phyloP scores from a whole-genome alignment of 306 rosid species.

The Cicer judaicum region DNA sequence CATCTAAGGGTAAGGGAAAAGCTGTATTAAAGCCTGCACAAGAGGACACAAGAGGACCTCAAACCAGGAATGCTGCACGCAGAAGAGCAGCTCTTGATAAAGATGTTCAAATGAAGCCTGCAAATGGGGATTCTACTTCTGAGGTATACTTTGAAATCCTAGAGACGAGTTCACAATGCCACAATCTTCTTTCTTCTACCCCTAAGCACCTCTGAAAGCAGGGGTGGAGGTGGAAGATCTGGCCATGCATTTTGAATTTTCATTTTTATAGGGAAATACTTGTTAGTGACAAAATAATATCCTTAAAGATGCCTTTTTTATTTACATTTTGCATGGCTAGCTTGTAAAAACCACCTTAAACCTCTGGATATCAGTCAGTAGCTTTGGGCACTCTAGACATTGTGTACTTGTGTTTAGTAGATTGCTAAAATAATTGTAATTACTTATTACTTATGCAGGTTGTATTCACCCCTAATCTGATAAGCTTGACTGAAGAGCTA shows the following conservation, averaged over 20 bases:
- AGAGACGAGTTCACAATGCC: conserved; percentile 1
- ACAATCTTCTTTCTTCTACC: background rate
- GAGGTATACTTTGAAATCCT: conserved; percentile 67
- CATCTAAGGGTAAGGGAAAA: conserved; percentile 95
- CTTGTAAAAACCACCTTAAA: background rate
- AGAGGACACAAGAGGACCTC: conserved; percentile 88
- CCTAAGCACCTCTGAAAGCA: background rate
- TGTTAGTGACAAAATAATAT: conserved; percentile 5
- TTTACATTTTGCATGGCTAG: conserved; percentile 12
- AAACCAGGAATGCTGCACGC: conserved; percentile 92
- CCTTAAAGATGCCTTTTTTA: background rate
- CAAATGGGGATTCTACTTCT: conserved; percentile 87
- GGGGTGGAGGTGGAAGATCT: conserved; percentile 7
- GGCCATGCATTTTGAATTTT: conserved; percentile 4
- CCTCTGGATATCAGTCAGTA: conserved; percentile 16
- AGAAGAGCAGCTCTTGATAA: conserved; percentile 85
- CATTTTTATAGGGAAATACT: background rate
- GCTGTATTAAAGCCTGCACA: conserved; percentile 87
- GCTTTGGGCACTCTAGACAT: background rate
- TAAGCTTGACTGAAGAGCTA: background rate
- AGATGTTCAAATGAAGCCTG: conserved; percentile 79
- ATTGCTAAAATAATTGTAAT: conserved; percentile 4
- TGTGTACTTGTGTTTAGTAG: background rate
- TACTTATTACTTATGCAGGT: background rate
- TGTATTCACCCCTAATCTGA: background rate